Base-by-base conservation (phyloP, 2,329 filamentous ascomycete species). In the Pestalotiopsis sp. region DNA sequence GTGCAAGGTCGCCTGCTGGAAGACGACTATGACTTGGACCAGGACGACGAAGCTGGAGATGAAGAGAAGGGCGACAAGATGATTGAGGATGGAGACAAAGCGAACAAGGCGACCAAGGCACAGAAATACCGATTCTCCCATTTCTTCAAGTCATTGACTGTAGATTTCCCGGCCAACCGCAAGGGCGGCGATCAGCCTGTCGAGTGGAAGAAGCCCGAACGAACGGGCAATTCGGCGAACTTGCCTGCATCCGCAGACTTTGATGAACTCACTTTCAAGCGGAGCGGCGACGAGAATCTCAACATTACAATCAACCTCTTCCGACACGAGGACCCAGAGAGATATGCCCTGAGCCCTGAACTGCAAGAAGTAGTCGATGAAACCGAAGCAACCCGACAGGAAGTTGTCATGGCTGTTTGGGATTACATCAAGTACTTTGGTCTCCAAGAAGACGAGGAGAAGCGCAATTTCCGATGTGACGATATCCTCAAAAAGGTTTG, bases 401-500 rank as follows among this genome's bases (percentile, higher is more conserved):
- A 96, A 70, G 92, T 94, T 6, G 90, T 97, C 35, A 93, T 97
- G 85, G 94, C 92, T 14, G 87, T 99, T 39, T 99, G 94, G 94
- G 94, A 98, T 77, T 99, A 99, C 75, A 92, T 97, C 72, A 91
- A 93, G 73, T 86, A 92, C 22, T 92, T 93, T 84, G 90, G 91
- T 20, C 83, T 99, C 60, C 94, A 97, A 78, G 95, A 98, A 77
- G 94, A 97, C 71, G 95, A 98, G 69, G 96, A 99, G 78, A 96
- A 96, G 83, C 89, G 96, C 70, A 92, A 92, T 69, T 95, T 99
- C 73, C 91, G 93, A 52, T 98, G 96, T 76, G 95, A 99, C 76
- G 91, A 94, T 57, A 86, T 91, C 60, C 79, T 99, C 65, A 91
- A 88, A 81, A 89, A 88, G 79, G 94, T 97, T 81, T n/a, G 26